Base-by-base conservation (phyloP, 495 filamentous ascomycete species). In the Pyrenula aspistea region DNA sequence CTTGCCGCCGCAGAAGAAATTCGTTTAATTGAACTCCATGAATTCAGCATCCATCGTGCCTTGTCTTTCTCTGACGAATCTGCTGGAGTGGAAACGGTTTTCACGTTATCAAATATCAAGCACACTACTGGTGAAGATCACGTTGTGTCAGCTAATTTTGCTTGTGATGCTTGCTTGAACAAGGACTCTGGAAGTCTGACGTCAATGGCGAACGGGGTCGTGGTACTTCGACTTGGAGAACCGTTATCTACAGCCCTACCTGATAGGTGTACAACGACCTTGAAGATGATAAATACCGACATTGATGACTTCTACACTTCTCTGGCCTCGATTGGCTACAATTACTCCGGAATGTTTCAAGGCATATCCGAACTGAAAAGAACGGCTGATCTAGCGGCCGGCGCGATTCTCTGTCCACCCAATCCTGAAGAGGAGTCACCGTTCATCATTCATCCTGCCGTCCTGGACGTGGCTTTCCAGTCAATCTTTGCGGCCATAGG, bases 61-160 rank as follows among this genome's bases (percentile, higher is more conserved):
- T 73, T 84, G 24, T 70, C 67, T 0, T 64, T 84, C 1, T 72
- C 77, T 12, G 62, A 64, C 1, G 63, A 63, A 1, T 63, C 71
- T 2, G 31, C 61, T 0, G 77, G 73, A 0, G 62, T 77, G 2
- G 67, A 75, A 22, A 73, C 69, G 0, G 61, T 67, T 0, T 66
- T 77, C 49, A 70, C 61, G 1, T 24, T 78, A 12, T 66, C 65
- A 23, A 71, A 68, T 0, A 63, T 63, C 3, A 23, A 54, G 3
- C 53, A 63, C 19, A 67, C 65, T 0, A 65, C 73, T 49, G 67
- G 72, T 12, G 58, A 59, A 11, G 65, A 60, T 15, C 53, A 62
- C 19, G 70, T 8, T 42, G 31, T 42, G 8, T 42, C 53, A 20
- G 58, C 58, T 0, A 51, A 56, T 3, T 57, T 60, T 55, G 22